Percentiles rank a stretch among this genome's conserved stretches.
phyloP scores from a whole-genome alignment of 129 eudicot genomes.

The Flaveria brownii region DNA sequence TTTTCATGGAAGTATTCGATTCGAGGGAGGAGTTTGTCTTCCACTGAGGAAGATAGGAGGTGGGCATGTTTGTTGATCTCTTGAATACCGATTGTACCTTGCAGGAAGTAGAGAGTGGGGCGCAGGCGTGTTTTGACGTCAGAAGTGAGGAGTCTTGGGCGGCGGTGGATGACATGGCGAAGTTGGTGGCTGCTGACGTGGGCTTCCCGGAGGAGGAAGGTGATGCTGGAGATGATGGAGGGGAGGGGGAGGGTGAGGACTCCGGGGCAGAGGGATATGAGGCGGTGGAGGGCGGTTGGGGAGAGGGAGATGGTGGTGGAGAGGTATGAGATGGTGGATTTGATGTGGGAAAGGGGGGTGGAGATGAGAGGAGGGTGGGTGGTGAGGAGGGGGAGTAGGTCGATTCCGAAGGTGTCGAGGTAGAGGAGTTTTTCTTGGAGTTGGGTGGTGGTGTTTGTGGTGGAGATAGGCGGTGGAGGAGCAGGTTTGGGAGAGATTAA shows the following conservation, averaged over 20 bases:
- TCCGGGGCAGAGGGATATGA: slow-evolving; percentile 65
- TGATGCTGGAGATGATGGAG: slow-evolving; percentile 48
- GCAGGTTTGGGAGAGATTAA: slow-evolving; percentile 39
- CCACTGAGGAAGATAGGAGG: slow-evolving; percentile 72
- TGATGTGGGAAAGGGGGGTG: slow-evolving; percentile 52
- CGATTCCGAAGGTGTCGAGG: slow-evolving; percentile 74
- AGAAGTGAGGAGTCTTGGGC: slow-evolving; percentile 72
- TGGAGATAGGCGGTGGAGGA: slow-evolving; percentile 29
- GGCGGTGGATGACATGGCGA: slow-evolving; percentile 73
- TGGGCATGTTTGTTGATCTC: slow-evolving; percentile 49
- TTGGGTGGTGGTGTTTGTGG: slow-evolving; percentile 30
- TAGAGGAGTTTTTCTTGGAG: slow-evolving; percentile 64
- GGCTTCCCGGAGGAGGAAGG: slow-evolving; percentile 91
- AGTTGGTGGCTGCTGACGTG: slow-evolving; percentile 46
- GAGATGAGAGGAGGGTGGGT: slow-evolving; percentile 58
- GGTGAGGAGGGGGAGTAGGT: slow-evolving; percentile 58
- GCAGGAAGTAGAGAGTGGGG: slow-evolving; percentile 85
- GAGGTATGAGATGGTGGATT: slow-evolving; percentile 61
- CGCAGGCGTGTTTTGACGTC: slow-evolving; percentile 67
- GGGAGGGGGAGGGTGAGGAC: slow-evolving; percentile 52
- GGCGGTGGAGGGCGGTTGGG: slow-evolving; percentile 61
- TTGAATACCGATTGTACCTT: slow-evolving; percentile 67
- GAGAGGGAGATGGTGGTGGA: slow-evolving; percentile 63
- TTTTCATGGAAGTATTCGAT: slow-evolving; percentile 61
- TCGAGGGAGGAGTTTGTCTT: slow-evolving; percentile 64